Evolutionary conservation across 2,329 filamentous ascomycete species (phyloP).

Genomic region (Trichophyton benhamiae): DNA sequence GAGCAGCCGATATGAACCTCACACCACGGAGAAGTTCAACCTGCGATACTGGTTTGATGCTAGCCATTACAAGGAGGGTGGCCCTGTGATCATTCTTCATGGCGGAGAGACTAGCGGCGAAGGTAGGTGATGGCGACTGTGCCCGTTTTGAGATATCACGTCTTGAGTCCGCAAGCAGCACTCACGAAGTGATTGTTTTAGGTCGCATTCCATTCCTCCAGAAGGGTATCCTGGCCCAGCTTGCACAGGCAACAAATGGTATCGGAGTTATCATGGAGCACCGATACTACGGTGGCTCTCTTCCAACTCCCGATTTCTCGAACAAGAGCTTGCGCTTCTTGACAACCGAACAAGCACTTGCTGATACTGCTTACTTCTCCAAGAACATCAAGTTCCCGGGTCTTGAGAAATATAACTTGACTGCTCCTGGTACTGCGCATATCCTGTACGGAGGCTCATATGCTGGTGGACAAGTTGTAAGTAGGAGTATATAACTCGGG

Average conservation of each 20-base stretch:
- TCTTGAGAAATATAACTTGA: constrained; percentile 54
- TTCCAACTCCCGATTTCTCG: constrained; percentile 53
- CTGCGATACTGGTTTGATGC: constrained; percentile 78
- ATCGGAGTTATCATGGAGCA: constrained; percentile 75
- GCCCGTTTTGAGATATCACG: background rate
- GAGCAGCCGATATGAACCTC: constrained; percentile 63
- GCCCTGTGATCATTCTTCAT: constrained; percentile 67
- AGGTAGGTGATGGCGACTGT: constrained; percentile 9
- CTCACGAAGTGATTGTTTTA: constrained; percentile 20
- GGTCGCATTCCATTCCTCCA: constrained; percentile 57
- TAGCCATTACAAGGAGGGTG: constrained; percentile 60
- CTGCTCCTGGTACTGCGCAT: constrained; percentile 53
- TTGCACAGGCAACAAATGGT: constrained; percentile 59
- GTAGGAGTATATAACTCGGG: background rate
- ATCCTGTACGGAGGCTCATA: constrained; percentile 78
- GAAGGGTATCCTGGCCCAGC: constrained; percentile 61
- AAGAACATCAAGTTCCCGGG: constrained; percentile 58
- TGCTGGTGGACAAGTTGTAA: constrained; percentile 57
- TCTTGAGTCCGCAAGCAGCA: background rate
- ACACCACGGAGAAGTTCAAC: constrained; percentile 54
- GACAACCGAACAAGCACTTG: constrained; percentile 69
- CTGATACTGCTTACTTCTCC: constrained; percentile 72
- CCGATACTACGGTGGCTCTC: constrained; percentile 71
- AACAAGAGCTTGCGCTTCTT: constrained; percentile 66
- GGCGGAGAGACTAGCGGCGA: constrained; percentile 54